Percentiles rank a stretch among this genome's conserved stretches.
Evolutionary conservation across 768 basidiomycete genomes (phyloP).

Genomic region (Lanmaoa pseudosensibilis): DNA sequence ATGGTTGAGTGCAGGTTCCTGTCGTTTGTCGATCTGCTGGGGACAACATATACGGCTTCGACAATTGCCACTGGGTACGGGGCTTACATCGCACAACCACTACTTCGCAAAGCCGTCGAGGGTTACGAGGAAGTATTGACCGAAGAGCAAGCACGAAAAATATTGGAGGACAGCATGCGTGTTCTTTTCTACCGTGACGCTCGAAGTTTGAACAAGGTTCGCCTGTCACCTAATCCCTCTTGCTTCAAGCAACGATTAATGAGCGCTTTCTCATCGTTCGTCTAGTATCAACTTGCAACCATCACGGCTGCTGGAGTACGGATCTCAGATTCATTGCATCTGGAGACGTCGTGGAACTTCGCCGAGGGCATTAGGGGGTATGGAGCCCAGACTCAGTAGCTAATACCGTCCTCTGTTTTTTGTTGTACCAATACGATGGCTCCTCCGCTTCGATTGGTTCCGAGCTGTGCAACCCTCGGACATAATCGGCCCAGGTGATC

Average conservation of each 20-base stretch:
- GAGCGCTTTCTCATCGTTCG: background rate
- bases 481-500: background rate
- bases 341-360: slow-evolving; percentile 87
- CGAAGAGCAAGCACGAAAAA: slow-evolving; percentile 73
- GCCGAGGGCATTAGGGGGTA: slow-evolving; percentile 92
- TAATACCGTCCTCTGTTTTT: background rate
- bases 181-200: slow-evolving; percentile 97
- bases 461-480: background rate
- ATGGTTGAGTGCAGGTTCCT: slow-evolving; percentile 65
- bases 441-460: background rate
- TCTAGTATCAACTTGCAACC: slow-evolving; percentile 92
- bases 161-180: slow-evolving; percentile 84
- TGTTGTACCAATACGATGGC: slow-evolving; percentile 11
- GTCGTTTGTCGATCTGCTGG: slow-evolving; percentile 90
- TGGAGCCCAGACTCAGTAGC: slow-evolving; percentile 84
- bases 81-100: slow-evolving; percentile 86
- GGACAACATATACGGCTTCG: slow-evolving; percentile 93
- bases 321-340: slow-evolving; percentile 75
- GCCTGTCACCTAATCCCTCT: slow-evolving; percentile 15
- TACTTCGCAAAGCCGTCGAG: slow-evolving; percentile 90
- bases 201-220: slow-evolving; percentile 90
- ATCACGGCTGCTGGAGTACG: slow-evolving; percentile 73
- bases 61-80: slow-evolving; percentile 97
- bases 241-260: background rate
- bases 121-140: slow-evolving; percentile 71